These are phyloP conservation scores for Claviceps purpurea DNA, from an alignment of 2,329 filamentous ascomycete genomes.

Conservation along the genomic window DNA sequence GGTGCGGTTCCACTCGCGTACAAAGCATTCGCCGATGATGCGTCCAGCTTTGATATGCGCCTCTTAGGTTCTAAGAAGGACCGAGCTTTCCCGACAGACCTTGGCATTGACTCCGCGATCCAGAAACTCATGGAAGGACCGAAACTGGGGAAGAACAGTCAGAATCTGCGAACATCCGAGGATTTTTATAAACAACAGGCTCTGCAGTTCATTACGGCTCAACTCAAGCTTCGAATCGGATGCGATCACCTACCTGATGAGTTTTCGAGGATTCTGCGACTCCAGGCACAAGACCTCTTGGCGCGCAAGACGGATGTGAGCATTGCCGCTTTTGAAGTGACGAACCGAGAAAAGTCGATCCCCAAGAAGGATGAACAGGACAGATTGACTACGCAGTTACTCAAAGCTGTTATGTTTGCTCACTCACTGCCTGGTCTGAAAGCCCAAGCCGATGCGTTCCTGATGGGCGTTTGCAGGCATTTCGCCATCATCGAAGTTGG, in stretches of 20 bases:
- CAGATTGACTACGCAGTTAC: slow-evolving; percentile 63
- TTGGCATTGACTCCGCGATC: slow-evolving; percentile 81
- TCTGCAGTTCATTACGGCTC: slow-evolving; percentile 72
- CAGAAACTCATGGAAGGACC: slow-evolving; percentile 73
- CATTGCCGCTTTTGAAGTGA: slow-evolving; percentile 56
- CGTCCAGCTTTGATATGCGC: slow-evolving; percentile 74
- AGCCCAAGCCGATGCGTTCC: slow-evolving; percentile 58
- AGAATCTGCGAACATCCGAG: slow-evolving; percentile 50
- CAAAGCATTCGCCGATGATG: slow-evolving; percentile 75
- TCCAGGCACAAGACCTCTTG: slow-evolving; percentile 79
- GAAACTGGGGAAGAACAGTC: slow-evolving; percentile 40
- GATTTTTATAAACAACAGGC: slow-evolving; percentile 88
- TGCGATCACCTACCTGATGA: slow-evolving; percentile 83
- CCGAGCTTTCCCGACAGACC: slow-evolving; percentile 70
- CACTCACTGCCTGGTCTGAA: slow-evolving; percentile 71
- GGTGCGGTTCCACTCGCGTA: slow-evolving; percentile 75
- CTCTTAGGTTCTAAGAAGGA: slow-evolving; percentile 84
- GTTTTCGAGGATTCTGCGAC: slow-evolving; percentile 65
- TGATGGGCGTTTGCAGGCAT: slow-evolving; percentile 74
- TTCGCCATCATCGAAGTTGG: slow-evolving; percentile 86
- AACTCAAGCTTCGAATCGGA: slow-evolving; percentile 83
- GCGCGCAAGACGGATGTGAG: slow-evolving; percentile 59
- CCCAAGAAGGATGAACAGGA: slow-evolving; percentile 81
- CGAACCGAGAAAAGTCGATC: slow-evolving; percentile 70
- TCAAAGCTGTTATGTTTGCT: slow-evolving; percentile 82